These are phyloP conservation scores for Aspergillus incahuasiensis DNA, from an alignment of 495 filamentous ascomycete genomes.

Conservation along the genomic window DNA sequence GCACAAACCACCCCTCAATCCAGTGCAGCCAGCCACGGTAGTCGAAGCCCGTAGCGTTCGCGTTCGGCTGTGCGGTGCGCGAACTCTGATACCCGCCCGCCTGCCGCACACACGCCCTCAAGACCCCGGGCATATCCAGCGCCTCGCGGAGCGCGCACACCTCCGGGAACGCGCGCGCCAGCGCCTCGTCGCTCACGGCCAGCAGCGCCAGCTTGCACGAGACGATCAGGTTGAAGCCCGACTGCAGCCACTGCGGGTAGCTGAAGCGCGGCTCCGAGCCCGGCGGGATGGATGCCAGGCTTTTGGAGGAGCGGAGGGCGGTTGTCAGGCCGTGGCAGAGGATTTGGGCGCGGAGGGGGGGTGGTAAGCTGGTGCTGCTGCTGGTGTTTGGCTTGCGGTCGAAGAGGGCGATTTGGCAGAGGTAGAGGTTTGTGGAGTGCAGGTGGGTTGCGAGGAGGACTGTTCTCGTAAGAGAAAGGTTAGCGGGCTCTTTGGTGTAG, in stretches of 20 bases:
- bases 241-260: conserved; percentile 9
- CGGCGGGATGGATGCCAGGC: neutral
- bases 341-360: neutral
- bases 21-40: conserved; percentile 2
- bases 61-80: neutral
- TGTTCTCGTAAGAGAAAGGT: neutral
- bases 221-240: conserved; percentile 1
- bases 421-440: neutral
- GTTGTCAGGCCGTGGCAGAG: conserved; percentile 6
- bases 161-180: neutral
- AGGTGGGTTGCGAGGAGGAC: neutral
- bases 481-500: too few species aligned
- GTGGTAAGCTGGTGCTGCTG: too few species aligned
- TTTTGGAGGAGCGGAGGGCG: neutral
- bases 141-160: neutral
- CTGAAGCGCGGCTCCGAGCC: conserved; percentile 1
- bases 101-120: neutral
- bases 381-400: neutral
- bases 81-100: neutral
- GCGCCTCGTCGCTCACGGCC: neutral
- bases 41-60: neutral
- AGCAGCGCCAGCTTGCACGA: conserved; percentile 2
- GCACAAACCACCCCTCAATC: conserved; percentile 6
- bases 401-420: conserved; percentile 3
- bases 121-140: neutral